Conservation (phyloP, 148 eudicot genomes). For the Euryodendron excelsum region DNA sequence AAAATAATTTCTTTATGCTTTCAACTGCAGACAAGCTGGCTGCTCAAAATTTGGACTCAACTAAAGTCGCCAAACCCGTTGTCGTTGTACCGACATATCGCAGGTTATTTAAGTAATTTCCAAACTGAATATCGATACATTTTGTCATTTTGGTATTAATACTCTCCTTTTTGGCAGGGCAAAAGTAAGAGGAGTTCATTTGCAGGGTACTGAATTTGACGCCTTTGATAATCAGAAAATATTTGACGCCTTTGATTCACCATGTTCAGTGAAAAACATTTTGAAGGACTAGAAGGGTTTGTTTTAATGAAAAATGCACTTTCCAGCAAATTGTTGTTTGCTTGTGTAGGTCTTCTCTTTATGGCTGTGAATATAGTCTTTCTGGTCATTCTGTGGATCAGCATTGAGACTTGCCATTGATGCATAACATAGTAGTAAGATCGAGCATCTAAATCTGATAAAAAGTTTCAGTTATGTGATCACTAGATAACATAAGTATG, state of each 20-base stretch:
- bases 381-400: no score
- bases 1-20: neutral
- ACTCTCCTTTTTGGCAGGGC: conserved; percentile 29
- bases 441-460: no score
- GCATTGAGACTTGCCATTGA: no score
- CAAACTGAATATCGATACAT: neutral
- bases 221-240: conserved; percentile 14
- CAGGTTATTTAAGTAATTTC: conserved; percentile 28
- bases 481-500: no score
- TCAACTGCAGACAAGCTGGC: conserved; percentile 29
- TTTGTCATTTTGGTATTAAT: neutral
- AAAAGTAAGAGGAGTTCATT: conserved; percentile 34
- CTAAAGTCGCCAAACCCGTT: conserved; percentile 31
- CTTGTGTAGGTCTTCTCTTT: no score
- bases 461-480: no score
- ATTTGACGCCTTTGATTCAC: neutral
- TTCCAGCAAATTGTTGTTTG: no score
- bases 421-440: no score
- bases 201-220: conserved; percentile 33
- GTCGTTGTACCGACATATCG: conserved; percentile 42
- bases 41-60: conserved; percentile 16
- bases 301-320: no score
- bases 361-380: no score
- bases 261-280: neutral
- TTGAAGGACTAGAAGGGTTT: neutral